Evolutionary conservation across 2,329 filamentous ascomycete genomes (phyloP).

Genomic region (Peltaster fructicola): DNA sequence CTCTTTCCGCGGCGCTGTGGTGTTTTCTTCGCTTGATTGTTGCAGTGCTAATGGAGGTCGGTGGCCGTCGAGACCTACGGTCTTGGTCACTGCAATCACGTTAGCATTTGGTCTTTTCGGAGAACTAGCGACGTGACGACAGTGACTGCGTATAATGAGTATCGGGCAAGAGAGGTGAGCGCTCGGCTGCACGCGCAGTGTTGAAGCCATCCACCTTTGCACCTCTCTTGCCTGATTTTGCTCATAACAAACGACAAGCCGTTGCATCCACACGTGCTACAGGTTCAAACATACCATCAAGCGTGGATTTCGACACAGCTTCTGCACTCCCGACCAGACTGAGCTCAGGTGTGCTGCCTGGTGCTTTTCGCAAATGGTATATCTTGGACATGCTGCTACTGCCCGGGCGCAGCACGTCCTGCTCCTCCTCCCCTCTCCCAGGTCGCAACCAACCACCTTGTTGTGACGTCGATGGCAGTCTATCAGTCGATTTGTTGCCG

Average conservation of each 20-base stretch:
- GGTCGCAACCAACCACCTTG: too few species aligned
- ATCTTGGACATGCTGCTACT: slow-evolving; percentile 19
- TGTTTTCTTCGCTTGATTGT: slow-evolving; percentile 13
- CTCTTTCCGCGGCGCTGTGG: slow-evolving; percentile 10
- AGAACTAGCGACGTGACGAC: too few species aligned
- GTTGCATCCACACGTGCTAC: too few species aligned
- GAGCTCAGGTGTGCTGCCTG: slow-evolving; percentile 32
- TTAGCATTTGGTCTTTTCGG: slow-evolving; percentile 6
- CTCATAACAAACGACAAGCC: too few species aligned
- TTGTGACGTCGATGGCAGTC: slow-evolving; percentile 3
- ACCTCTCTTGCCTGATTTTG: too few species aligned
- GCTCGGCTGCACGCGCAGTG: too few species aligned
- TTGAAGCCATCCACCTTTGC: too few species aligned
- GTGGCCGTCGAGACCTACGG: slow-evolving; percentile 4
- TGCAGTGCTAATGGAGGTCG: slow-evolving; percentile 13
- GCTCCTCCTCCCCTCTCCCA: slow-evolving; percentile 11
- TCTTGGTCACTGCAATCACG: slow-evolving; percentile 5
- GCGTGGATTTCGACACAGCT: slow-evolving; percentile 9
- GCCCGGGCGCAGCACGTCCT: slow-evolving; percentile 14
- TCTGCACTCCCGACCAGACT: slow-evolving; percentile 19
- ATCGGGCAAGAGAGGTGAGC: too few species aligned
- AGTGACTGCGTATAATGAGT: too few species aligned
- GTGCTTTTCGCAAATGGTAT: slow-evolving; percentile 24
- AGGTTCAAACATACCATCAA: slow-evolving; percentile 12
- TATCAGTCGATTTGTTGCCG: too few species aligned